Evolutionary conservation across 495 filamentous ascomycete genomes (phyloP).

Genomic region (Cercophora newfieldiana): DNA sequence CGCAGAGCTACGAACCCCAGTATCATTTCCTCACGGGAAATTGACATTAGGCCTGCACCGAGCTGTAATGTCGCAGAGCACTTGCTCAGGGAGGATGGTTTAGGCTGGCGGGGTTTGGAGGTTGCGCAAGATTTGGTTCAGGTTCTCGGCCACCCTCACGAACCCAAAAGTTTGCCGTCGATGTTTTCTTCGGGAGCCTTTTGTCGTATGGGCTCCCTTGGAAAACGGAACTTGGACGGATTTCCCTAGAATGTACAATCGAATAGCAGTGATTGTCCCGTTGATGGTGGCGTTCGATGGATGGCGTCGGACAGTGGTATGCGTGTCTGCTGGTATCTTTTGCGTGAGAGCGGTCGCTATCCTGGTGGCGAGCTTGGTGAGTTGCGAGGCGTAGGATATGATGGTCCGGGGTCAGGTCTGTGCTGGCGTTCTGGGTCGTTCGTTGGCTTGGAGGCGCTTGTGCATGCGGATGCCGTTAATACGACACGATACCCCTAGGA

Average conservation of each 20-base stretch:
- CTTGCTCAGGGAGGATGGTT: conserved; percentile 23
- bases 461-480: not conserved
- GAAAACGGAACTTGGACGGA: conserved; percentile 33
- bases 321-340: conserved; percentile 21
- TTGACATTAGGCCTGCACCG: conserved; percentile 3
- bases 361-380: conserved; percentile 20
- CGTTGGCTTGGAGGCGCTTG: not conserved
- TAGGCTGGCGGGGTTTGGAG: not conserved
- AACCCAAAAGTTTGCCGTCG: conserved; percentile 24
- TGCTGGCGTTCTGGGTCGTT: not conserved
- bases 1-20: conserved; percentile 6
- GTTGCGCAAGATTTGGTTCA: not conserved
- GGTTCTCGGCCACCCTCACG: conserved; percentile 14
- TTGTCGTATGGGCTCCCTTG: conserved; percentile 13
- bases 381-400: conserved; percentile 23
- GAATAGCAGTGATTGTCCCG: conserved; percentile 42
- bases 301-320: conserved; percentile 18
- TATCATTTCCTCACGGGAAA: not conserved
- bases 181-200: conserved; percentile 22
- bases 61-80: conserved; percentile 15
- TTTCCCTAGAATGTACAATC: conserved; percentile 41
- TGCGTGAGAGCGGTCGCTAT: conserved; percentile 20
- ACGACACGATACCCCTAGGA: no score
- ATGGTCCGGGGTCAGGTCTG: not conserved
- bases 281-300: conserved; percentile 32